A percentile compares a stretch with the other conserved stretches of the same genome.
phyloP scores from a whole-genome alignment of 495 filamentous ascomycete genomes.

The Neurospora sp. region DNA sequence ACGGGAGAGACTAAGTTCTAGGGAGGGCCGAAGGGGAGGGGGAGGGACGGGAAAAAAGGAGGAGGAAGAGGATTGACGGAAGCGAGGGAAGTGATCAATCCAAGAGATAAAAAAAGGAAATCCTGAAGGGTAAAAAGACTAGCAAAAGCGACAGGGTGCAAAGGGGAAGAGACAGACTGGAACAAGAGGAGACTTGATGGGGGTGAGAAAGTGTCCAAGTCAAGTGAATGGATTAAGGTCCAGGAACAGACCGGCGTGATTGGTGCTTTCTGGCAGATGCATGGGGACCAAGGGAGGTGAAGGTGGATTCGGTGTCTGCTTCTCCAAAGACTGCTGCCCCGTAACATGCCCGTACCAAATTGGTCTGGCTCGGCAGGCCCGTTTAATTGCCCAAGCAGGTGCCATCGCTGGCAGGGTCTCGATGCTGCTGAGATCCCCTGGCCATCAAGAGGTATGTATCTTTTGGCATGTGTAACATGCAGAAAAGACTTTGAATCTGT shows the following conservation, averaged over 20 bases:
- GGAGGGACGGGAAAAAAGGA: constrained; percentile 9
- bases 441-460: neutral
- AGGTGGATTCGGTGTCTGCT: neutral
- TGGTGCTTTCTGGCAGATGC: neutral
- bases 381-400: neutral
- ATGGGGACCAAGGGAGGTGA: neutral
- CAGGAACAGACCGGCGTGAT: neutral
- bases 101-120: constrained; percentile 1
- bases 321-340: neutral
- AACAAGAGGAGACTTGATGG: neutral
- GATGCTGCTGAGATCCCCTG: neutral
- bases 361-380: neutral
- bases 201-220: neutral
- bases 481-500: neutral
- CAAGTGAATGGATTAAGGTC: neutral
- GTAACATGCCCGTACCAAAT: neutral
- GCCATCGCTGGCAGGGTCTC: neutral
- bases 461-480: neutral
- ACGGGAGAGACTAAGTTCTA: neutral
- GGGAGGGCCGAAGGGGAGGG: neutral
- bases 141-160: constrained; percentile 4
- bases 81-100: constrained; percentile 7
- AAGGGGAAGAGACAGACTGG: constrained; percentile 1
- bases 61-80: constrained; percentile 14
- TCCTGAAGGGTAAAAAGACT: constrained; percentile 2